Conservation (phyloP, 805 yeast species). For the Ogataea haglerorum region DNA sequence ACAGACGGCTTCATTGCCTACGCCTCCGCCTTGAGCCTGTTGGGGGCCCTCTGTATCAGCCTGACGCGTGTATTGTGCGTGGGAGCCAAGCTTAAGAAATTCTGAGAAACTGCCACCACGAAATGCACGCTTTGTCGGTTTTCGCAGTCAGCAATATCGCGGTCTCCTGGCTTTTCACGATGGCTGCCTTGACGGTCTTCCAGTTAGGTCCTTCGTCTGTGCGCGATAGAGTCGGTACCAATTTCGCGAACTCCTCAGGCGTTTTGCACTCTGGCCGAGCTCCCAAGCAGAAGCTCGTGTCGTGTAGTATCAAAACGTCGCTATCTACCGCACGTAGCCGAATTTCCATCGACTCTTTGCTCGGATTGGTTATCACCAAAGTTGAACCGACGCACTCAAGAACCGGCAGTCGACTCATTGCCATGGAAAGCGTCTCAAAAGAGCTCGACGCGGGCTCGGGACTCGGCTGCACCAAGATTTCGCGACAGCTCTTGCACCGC, state of each 20-base stretch:
- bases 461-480: slow-evolving; percentile 17
- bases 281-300: background rate
- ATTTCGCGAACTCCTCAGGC: slow-evolving; percentile 4
- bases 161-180: background rate
- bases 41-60: slow-evolving; percentile 5
- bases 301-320: background rate
- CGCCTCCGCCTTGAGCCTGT: slow-evolving; percentile 8
- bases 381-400: slow-evolving; percentile 8
- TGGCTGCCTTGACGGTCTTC: background rate
- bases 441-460: slow-evolving; percentile 19
- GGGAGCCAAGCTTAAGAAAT: slow-evolving; percentile 7
- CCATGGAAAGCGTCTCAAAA: slow-evolving; percentile 13
- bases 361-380: background rate
- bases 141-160: background rate
- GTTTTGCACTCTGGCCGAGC: background rate
- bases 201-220: slow-evolving; percentile 4
- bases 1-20: slow-evolving; percentile 15
- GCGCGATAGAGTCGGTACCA: slow-evolving; percentile 3
- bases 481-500: slow-evolving; percentile 25
- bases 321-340: background rate
- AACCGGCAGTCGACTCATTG: slow-evolving; percentile 24
- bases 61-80: slow-evolving; percentile 5
- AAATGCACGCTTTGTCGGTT: background rate
- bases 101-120: slow-evolving; percentile 2
- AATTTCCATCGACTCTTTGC: slow-evolving; percentile 5